These are phyloP conservation scores for Nemania sp. DNA, from an alignment of 2,329 filamentous ascomycete species.

Conservation along the genomic window DNA sequence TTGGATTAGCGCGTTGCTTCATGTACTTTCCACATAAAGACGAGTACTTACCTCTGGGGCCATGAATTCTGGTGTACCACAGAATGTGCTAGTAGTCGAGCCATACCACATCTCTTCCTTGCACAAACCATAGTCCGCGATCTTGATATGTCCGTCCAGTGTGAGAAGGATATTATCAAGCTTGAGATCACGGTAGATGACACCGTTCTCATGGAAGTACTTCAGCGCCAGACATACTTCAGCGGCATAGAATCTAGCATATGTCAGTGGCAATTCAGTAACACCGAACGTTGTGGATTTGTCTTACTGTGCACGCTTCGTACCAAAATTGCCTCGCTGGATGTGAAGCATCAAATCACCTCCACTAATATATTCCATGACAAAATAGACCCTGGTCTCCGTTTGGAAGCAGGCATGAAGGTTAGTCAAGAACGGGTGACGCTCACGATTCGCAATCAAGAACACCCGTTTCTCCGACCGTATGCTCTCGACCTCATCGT, in stretches of 20 bases:
- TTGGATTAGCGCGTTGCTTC: slow-evolving; percentile 36
- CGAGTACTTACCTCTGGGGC: slow-evolving; percentile 76
- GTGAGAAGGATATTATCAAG: slow-evolving; percentile 90
- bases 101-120: slow-evolving; percentile 99
- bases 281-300: neutral
- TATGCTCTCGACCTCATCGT: slow-evolving; percentile 97
- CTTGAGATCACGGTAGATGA: slow-evolving; percentile 98
- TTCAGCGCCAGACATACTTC: slow-evolving; percentile 97
- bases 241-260: slow-evolving; percentile 83
- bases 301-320: slow-evolving; percentile 90
- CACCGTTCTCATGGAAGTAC: slow-evolving; percentile 99
- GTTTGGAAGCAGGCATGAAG: slow-evolving; percentile 99
- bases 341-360: slow-evolving; percentile 99
- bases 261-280: slow-evolving; percentile 20
- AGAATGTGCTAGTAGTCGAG: slow-evolving; percentile 95
- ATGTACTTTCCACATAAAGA: neutral
- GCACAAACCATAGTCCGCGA: slow-evolving; percentile 97
- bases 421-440: slow-evolving; percentile 92
- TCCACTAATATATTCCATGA: slow-evolving; percentile 99
- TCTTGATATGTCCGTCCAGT: slow-evolving; percentile 96
- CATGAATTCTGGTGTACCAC: slow-evolving; percentile 99
- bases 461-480: slow-evolving; percentile 98
- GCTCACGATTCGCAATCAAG: slow-evolving; percentile 93
- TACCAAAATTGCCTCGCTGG: slow-evolving; percentile 92
- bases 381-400: slow-evolving; percentile 96